These are phyloP conservation scores for Leersia perrieri DNA, from an alignment of 176 grass and related monocot species.

Conservation along the genomic window DNA sequence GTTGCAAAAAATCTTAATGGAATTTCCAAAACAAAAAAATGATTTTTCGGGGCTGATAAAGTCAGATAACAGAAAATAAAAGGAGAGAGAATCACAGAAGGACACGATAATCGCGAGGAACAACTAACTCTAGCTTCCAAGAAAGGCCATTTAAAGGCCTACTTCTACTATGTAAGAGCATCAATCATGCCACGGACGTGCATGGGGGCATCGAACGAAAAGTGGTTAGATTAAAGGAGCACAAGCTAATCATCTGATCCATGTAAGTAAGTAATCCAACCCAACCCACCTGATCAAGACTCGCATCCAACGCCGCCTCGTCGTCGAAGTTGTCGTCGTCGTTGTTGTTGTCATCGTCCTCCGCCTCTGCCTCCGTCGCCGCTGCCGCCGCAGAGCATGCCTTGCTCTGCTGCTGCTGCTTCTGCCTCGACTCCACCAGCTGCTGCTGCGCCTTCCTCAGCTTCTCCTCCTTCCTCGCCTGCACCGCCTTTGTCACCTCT, in stretches of 20 bases:
- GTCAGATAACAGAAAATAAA: background rate
- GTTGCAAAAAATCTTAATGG: background rate
- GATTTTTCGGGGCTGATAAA: background rate
- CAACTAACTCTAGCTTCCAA: constrained; percentile 7
- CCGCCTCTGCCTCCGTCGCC: background rate
- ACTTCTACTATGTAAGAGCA: too few species aligned
- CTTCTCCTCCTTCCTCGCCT: constrained; percentile 77
- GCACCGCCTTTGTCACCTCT: constrained; percentile 88
- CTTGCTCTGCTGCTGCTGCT: constrained; percentile 4
- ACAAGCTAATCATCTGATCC: background rate
- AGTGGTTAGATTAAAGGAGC: constrained; percentile 4
- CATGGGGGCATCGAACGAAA: constrained; percentile 27
- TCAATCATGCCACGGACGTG: constrained; percentile 42
- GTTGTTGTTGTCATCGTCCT: background rate
- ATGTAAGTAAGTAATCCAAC: too few species aligned
- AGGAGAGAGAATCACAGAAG: background rate
- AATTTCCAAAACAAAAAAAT: background rate
- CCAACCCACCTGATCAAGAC: constrained; percentile 48
- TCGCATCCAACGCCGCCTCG: constrained; percentile 49
- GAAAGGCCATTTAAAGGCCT: constrained; percentile 7
- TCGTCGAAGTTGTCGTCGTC: background rate
- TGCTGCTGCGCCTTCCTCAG: constrained; percentile 56
- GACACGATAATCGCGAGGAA: constrained; percentile 30
- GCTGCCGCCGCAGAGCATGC: background rate
- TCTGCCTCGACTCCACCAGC: constrained; percentile 30